Evolutionary conservation across 768 basidiomycete genomes (phyloP).

Genomic region (Boletus rubescentipes): DNA sequence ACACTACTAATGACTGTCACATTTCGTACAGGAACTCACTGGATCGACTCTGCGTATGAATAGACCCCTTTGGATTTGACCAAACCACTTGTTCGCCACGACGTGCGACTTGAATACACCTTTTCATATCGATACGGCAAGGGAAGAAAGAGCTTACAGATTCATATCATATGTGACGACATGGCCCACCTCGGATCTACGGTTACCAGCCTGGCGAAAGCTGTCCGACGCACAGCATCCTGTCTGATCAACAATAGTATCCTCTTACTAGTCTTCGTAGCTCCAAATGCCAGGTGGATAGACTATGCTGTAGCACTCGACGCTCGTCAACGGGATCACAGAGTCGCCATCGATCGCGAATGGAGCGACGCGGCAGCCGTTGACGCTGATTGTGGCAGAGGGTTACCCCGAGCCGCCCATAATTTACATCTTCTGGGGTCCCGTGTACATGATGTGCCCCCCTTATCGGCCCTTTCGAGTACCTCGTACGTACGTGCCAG

Average conservation of each 20-base stretch:
- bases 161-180: background rate
- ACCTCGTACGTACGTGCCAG: conserved; percentile 17
- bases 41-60: background rate
- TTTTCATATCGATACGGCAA: background rate
- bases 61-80: background rate
- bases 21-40: conserved; percentile 15
- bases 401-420: conserved; percentile 3
- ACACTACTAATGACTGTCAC: background rate
- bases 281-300: background rate
- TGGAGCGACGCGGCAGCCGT: background rate
- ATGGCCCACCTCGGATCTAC: background rate
- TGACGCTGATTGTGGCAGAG: conserved; percentile 16
- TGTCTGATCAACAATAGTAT: background rate
- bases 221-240: background rate
- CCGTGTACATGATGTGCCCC: conserved; percentile 11
- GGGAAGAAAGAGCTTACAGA: background rate
- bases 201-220: background rate
- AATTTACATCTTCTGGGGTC: conserved; percentile 23
- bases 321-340: background rate
- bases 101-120: background rate
- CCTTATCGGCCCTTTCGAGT: conserved; percentile 20
- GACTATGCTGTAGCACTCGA: conserved; percentile 4
- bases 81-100: background rate
- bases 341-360: background rate
- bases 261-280: background rate